Conservation (phyloP, 2,329 filamentous ascomycete genomes). For the Purpureocillium lavendulum region DNA sequence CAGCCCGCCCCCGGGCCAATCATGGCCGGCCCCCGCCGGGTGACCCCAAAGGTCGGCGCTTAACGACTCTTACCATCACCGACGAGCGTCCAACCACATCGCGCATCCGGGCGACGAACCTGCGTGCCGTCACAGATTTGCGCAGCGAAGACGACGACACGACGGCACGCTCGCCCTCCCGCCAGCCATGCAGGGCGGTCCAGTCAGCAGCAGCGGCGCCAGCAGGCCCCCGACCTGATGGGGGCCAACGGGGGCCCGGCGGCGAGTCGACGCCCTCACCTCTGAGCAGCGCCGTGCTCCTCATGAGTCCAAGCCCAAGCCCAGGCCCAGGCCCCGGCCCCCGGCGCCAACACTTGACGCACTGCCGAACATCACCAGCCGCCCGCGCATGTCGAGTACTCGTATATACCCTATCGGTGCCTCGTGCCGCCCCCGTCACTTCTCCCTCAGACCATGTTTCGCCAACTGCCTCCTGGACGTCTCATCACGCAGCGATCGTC, state of each 20-base stretch:
- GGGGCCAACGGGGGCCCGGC: too few species aligned
- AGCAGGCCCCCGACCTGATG: too few species aligned
- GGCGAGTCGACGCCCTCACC: background rate
- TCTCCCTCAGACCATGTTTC: conserved; percentile 44
- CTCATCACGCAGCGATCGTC: conserved; percentile 23
- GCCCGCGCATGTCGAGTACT: conserved; percentile 14
- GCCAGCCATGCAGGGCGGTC: too few species aligned
- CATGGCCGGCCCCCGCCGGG: conserved; percentile 7
- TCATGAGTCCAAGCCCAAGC: conserved; percentile 2
- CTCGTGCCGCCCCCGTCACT: conserved; percentile 33
- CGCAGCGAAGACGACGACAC: conserved; percentile 10
- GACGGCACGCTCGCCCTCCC: conserved; percentile 2
- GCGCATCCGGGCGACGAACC: background rate
- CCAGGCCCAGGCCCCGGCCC: conserved; percentile 8
- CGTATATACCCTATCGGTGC: conserved; percentile 45
- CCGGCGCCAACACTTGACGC: conserved; percentile 23
- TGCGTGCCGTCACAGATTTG: too few species aligned
- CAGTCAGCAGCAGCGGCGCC: too few species aligned
- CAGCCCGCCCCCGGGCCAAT: conserved; percentile 13
- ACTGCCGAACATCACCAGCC: conserved; percentile 41
- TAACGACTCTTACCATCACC: conserved; percentile 19
- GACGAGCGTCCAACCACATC: conserved; percentile 31
- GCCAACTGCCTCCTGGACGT: conserved; percentile 35
- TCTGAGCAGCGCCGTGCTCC: conserved; percentile 1
- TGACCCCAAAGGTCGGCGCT: conserved; percentile 22